Conservation (phyloP, 768 basidiomycete genomes). For the Termitomyces sp. region DNA sequence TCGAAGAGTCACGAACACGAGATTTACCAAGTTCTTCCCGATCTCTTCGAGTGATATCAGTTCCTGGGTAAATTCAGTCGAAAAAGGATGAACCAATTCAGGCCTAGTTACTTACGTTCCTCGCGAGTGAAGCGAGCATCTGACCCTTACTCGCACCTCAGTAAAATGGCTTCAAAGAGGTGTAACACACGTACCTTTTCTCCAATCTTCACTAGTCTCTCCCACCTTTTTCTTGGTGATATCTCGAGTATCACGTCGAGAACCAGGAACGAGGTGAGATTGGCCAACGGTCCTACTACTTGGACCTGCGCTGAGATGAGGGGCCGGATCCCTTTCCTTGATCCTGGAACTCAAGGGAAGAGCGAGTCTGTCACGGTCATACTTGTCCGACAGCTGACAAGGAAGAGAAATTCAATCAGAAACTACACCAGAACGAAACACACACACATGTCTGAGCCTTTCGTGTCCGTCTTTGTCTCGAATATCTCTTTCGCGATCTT, state of each 20-base stretch:
- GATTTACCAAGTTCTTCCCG: constrained; percentile 66
- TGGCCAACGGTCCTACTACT: constrained; percentile 40
- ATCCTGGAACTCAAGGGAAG: constrained; percentile 49
- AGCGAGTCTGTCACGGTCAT: constrained; percentile 75
- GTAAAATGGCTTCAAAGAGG: constrained; percentile 6
- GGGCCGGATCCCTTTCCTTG: constrained; percentile 67
- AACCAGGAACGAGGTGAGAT: constrained; percentile 29
- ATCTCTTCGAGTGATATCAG: constrained; percentile 53
- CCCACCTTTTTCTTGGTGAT: constrained; percentile 63
- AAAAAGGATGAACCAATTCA: neutral
- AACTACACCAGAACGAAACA: constrained; percentile 8
- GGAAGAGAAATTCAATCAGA: constrained; percentile 11
- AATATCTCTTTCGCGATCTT: constrained; percentile 56
- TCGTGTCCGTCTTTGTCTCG: constrained; percentile 78
- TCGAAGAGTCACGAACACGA: constrained; percentile 59
- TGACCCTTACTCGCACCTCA: constrained; percentile 31
- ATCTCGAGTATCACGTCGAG: constrained; percentile 62
- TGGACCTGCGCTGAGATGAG: constrained; percentile 49
- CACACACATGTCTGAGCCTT: constrained; percentile 71
- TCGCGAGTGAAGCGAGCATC: constrained; percentile 55
- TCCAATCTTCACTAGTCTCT: constrained; percentile 81
- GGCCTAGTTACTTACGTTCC: constrained; percentile 46
- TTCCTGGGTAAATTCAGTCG: constrained; percentile 30
- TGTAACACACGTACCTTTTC: constrained; percentile 57
- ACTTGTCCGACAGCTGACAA: constrained; percentile 78